A percentile compares a stretch with the other conserved stretches of the same genome.
Evolutionary conservation across 352 stramenopile species (phyloP).

Genomic region (Pythium monospermum): DNA sequence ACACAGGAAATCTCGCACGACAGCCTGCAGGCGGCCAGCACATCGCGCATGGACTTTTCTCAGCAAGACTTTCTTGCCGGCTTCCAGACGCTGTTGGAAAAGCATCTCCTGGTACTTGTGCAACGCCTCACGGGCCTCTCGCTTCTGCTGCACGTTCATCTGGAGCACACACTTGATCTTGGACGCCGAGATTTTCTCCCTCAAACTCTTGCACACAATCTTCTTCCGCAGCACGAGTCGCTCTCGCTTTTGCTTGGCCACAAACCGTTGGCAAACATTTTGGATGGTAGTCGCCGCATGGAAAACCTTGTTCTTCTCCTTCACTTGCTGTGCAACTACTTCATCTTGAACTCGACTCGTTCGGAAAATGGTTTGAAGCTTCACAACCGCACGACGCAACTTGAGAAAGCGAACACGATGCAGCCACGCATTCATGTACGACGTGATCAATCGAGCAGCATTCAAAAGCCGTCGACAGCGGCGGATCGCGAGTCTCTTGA

Average conservation of each 20-base stretch:
- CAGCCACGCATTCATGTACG: constrained; percentile 13
- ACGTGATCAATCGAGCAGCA: constrained; percentile 53
- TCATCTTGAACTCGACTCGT: too few species aligned
- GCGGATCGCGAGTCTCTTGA: constrained; percentile 63
- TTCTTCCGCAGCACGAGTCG: background rate
- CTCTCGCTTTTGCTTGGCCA: constrained; percentile 7
- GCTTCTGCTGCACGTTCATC: constrained; percentile 12
- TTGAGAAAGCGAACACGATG: constrained; percentile 12
- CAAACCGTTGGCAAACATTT: background rate
- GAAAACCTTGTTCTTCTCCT: background rate
- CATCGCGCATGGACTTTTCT: constrained; percentile 16
- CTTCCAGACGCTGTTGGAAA: constrained; percentile 11
- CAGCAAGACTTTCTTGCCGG: constrained; percentile 7
- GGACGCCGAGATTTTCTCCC: background rate
- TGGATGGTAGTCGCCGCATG: constrained; percentile 7
- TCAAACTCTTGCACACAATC: constrained; percentile 1
- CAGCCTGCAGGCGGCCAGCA: background rate
- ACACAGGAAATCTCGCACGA: background rate
- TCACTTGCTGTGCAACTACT: background rate
- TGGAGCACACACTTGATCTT: constrained; percentile 16
- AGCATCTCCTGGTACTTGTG: constrained; percentile 23
- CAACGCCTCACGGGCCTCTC: constrained; percentile 12
- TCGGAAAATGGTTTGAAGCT: constrained; percentile 11
- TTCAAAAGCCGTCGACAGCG: constrained; percentile 59
- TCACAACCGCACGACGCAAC: constrained; percentile 28